Evolutionary conservation across 192 early-diverging fungal species (phyloP).

Genomic region (Coemansia sp.): DNA sequence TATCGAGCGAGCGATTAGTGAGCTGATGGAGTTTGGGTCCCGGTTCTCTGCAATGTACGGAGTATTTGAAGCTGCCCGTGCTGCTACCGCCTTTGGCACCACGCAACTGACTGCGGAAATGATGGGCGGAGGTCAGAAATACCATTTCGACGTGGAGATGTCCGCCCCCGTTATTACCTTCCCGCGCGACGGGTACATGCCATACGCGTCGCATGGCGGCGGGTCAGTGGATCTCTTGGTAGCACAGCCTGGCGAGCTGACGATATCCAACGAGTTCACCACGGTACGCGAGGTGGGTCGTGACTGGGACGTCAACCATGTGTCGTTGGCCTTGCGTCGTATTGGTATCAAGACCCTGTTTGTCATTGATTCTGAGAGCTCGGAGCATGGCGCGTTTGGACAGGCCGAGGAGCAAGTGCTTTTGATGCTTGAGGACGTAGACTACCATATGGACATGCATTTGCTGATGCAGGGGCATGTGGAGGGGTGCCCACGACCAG

Average conservation of each 20-base stretch:
- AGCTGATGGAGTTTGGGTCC: conserved; percentile 76
- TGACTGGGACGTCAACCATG: conserved; percentile 63
- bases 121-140: conserved; percentile 60
- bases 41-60: conserved; percentile 89
- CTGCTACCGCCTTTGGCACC: conserved; percentile 79
- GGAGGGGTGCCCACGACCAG: conserved; percentile 59
- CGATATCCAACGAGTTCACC: conserved; percentile 77
- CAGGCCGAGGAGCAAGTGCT: conserved; percentile 52
- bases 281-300: conserved; percentile 49
- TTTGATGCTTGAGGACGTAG: conserved; percentile 85
- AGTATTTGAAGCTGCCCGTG: conserved; percentile 84
- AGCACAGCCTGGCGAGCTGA: conserved; percentile 84
- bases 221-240: conserved; percentile 65
- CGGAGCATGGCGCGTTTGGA: conserved; percentile 55
- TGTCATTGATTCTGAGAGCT: conserved; percentile 43
- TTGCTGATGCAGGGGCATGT: conserved; percentile 63
- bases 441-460: conserved; percentile 67
- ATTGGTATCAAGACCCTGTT: conserved; percentile 65
- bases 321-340: conserved; percentile 64
- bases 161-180: conserved; percentile 85
- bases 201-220: conserved; percentile 16
- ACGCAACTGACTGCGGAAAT: conserved; percentile 76
- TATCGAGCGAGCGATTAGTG: conserved; percentile 71
- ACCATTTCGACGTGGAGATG: conserved; percentile 86
- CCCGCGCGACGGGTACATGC: conserved; percentile 62